A percentile compares a stretch with the other conserved stretches of the same genome.
phyloP scores from a whole-genome alignment of 1,284 basidiomycete genomes.

The Ustilago sp. region DNA sequence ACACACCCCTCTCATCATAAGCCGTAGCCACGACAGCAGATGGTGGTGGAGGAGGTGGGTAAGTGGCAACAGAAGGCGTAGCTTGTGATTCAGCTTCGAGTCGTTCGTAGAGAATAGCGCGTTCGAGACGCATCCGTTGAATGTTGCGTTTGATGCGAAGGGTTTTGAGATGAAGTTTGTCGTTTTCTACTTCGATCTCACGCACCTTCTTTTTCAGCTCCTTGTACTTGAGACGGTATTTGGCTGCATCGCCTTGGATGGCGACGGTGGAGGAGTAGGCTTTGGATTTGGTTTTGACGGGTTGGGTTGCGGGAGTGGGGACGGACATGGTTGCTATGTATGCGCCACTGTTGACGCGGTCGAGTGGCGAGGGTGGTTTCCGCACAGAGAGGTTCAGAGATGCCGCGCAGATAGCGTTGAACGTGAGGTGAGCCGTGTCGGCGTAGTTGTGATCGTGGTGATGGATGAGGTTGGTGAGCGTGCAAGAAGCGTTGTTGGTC shows the following conservation, averaged over 20 bases:
- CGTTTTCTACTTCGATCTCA: constrained; percentile 90
- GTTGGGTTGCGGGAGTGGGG: constrained; percentile 42
- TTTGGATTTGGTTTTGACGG: constrained; percentile 65
- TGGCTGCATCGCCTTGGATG: constrained; percentile 77
- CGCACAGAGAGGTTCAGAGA: too few relatives aligned
- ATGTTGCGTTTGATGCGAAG: constrained; percentile 84
- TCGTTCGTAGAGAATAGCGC: constrained; percentile 73
- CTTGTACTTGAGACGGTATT: constrained; percentile 89
- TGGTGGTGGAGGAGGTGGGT: constrained; percentile 19
- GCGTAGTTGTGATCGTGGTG: neutral
- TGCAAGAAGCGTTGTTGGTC: constrained; percentile 5
- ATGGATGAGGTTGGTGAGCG: neutral
- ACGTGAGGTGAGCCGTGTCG: neutral
- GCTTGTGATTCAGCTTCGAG: constrained; percentile 56
- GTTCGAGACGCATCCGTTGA: constrained; percentile 86
- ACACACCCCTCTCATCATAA: constrained; percentile 23
- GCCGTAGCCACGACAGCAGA: neutral
- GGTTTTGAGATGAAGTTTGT: constrained; percentile 84
- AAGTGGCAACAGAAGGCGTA: constrained; percentile 21
- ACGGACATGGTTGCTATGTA: constrained; percentile 28
- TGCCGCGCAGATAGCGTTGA: neutral
- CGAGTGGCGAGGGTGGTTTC: neutral
- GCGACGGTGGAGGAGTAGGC: constrained; percentile 66
- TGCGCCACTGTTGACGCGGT: too few relatives aligned
- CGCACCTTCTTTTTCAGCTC: constrained; percentile 88